Base-by-base conservation (phyloP, 2,329 filamentous ascomycete species). In the Grosmannia huntii region DNA sequence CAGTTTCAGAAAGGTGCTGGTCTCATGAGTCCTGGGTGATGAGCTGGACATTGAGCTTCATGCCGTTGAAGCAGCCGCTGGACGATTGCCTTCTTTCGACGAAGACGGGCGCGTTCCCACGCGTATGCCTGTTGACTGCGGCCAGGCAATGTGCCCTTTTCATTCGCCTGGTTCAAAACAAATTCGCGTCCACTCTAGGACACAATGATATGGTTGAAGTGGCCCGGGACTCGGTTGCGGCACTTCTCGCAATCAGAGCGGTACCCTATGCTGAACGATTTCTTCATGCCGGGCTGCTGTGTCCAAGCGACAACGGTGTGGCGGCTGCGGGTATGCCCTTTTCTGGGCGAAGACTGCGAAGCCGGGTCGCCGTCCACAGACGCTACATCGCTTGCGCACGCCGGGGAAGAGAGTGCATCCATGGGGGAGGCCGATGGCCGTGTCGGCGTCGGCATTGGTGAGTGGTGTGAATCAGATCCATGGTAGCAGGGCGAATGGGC, bases 191-290 rank as follows among this genome's bases (percentile, higher is more conserved):
- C 63, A 11, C 55, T 53, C 75, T 82, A 83, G 53, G 80, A 82
- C 65, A 84, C 78, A 62, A 89, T 83, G 60, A 90, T 89, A 70
- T 91, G 87, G 66, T 87, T 90, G 67, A 89, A 90, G 68, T 91
- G 87, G 1, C 87, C 87, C 0, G 87, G 87, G 9, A 89, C 85
- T 67, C 84, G 87, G 67, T 81, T 76, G 51, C 79, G 79, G 71
- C 87, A 91, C 70, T 90, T 90, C 61, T 90, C 86, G 68, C 87
- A 91, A 69, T 89, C 87, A 14, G 84, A 79, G 62, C 87, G 76
- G 72, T 86, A 90, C 55, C 87, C 87, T 81, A 90, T 89, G 65
- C 85, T 87, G 68, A 90, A 86, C 61, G 79, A 83, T 68, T 81
- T 82, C 71, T 86, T 87, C 78, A 82, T 83, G 63, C 81, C 80